Percentiles rank a stretch among this genome's conserved stretches.
Evolutionary conservation across 129 eudicot genomes (phyloP).

Genomic region (Helianthus tuberosus): DNA sequence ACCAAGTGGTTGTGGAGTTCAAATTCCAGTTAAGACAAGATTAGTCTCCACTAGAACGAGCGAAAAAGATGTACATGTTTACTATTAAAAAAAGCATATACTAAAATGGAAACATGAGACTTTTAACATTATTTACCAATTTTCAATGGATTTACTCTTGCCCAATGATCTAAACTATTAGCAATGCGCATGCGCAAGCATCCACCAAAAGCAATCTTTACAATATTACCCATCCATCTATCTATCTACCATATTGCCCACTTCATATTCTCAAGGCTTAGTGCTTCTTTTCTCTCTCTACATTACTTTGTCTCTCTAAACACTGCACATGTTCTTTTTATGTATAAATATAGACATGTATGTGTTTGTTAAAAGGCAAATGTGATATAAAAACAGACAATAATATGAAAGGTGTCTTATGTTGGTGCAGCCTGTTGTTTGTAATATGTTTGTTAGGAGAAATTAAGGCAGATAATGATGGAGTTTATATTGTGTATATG

Average conservation of each 20-base stretch:
- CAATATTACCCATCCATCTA: slow-evolving; percentile 15
- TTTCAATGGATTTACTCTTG: not conserved
- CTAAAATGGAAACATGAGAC: not conserved
- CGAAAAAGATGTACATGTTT: no score
- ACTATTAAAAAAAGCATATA: no score
- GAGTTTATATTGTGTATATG: slow-evolving; percentile 73
- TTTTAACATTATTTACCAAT: not conserved
- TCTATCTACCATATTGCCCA: slow-evolving; percentile 17
- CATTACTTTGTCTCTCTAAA: slow-evolving; percentile 15
- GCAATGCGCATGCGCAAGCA: slow-evolving; percentile 26
- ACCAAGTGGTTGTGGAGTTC: no score
- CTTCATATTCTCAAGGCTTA: slow-evolving; percentile 29
- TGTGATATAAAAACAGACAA: slow-evolving; percentile 14
- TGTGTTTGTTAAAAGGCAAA: slow-evolving; percentile 2
- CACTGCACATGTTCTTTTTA: slow-evolving; percentile 25
- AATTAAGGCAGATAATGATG: slow-evolving; percentile 33
- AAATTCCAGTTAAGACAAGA: not conserved
- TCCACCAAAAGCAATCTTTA: slow-evolving; percentile 28
- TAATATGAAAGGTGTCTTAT: slow-evolving; percentile 33
- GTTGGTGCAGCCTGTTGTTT: slow-evolving; percentile 35
- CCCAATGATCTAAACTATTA: slow-evolving; percentile 16
- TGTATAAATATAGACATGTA: slow-evolving; percentile 7
- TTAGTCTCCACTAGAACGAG: no score
- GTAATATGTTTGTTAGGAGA: slow-evolving; percentile 20
- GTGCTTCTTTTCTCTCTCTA: slow-evolving; percentile 29